phyloP scores from a whole-genome alignment of 2,329 filamentous ascomycete species.

The Elsinoe australis region DNA sequence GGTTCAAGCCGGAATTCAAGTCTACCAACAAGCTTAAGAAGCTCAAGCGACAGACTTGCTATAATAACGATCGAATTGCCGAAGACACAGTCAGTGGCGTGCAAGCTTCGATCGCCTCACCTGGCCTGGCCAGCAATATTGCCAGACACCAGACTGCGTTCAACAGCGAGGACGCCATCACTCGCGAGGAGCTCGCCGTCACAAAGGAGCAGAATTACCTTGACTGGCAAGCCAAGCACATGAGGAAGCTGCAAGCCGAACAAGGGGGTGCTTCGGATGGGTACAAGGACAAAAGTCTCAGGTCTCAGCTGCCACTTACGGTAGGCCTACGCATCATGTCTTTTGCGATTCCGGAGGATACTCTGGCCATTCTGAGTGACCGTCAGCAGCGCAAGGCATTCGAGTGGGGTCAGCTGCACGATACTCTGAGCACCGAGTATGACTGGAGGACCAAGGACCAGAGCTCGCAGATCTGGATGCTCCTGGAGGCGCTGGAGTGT shows the following conservation, averaged over 20 bases:
- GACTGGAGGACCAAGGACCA: slow-evolving; percentile 32
- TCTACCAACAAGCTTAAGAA: slow-evolving; percentile 6
- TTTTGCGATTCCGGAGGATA: slow-evolving; percentile 22
- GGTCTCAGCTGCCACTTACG: slow-evolving; percentile 27
- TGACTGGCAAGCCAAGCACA: slow-evolving; percentile 25
- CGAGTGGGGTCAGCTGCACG: slow-evolving; percentile 30
- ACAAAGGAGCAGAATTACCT: slow-evolving; percentile 19
- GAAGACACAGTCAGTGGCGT: too few species aligned
- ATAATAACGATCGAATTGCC: too few species aligned
- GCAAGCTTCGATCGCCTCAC: too few species aligned
- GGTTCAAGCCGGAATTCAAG: neutral
- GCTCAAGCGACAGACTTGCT: neutral
- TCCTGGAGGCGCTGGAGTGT: slow-evolving; percentile 35
- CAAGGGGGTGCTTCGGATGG: slow-evolving; percentile 17
- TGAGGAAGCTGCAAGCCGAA: slow-evolving; percentile 18
- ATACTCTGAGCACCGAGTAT: slow-evolving; percentile 28
- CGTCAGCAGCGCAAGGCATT: slow-evolving; percentile 29
- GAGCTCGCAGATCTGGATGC: slow-evolving; percentile 32
- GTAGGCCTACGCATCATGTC: slow-evolving; percentile 30
- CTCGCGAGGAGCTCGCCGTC: neutral
- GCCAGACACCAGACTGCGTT: neutral
- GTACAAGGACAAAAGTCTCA: slow-evolving; percentile 24
- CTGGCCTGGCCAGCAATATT: neutral
- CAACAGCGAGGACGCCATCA: neutral
- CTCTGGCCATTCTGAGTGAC: slow-evolving; percentile 26